Conservation (phyloP, 257 asterid species). For the Plantago ovata region DNA sequence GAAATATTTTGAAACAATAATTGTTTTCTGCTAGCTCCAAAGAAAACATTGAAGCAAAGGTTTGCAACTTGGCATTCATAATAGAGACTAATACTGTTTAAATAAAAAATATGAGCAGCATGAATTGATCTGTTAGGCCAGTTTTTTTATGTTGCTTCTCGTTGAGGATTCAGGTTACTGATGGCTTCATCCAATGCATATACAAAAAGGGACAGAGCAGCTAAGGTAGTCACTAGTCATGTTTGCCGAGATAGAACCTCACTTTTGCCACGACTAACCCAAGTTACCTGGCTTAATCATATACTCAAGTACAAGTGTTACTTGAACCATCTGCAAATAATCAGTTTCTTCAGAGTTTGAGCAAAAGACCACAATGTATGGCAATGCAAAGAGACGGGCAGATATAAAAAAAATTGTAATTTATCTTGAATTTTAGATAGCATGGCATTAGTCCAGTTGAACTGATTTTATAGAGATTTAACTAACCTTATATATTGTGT, state of each 20-base stretch:
- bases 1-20: no score
- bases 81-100: no score
- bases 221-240: constrained; percentile 17
- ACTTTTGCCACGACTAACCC: constrained; percentile 11
- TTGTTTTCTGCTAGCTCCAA: no score
- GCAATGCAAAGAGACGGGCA: no score
- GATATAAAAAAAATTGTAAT: no score
- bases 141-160: neutral
- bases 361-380: neutral
- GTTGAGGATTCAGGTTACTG: neutral
- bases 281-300: constrained; percentile 19
- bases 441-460: no score
- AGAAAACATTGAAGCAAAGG: no score
- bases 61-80: no score
- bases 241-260: constrained; percentile 19
- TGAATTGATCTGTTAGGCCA: no score
- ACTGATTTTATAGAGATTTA: no score
- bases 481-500: constrained; percentile 23
- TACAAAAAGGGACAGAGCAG: constrained; percentile 19
- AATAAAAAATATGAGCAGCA: no score
- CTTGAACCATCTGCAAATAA: constrained; percentile 25
- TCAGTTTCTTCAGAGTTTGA: neutral
- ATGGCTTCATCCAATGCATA: constrained; percentile 22
- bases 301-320: constrained; percentile 22
- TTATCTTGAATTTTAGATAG: no score